phyloP scores from a whole-genome alignment of 805 yeast species.

The Saturnispora sanitii region DNA sequence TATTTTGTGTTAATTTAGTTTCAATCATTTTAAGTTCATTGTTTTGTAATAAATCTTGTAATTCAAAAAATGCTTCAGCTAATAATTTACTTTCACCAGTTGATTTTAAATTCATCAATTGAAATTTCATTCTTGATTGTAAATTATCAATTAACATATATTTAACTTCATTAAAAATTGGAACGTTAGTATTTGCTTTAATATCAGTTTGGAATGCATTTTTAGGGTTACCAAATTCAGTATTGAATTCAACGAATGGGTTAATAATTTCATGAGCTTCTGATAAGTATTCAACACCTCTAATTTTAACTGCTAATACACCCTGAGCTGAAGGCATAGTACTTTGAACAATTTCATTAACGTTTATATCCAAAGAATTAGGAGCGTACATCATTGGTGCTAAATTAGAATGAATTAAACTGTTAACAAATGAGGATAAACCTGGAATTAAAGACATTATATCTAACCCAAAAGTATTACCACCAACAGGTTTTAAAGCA shows the following conservation, averaged over 20 bases:
- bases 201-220: conserved; percentile 38
- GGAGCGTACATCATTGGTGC: conserved; percentile 80
- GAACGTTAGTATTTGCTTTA: conserved; percentile 45
- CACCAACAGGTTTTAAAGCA: conserved; percentile 78
- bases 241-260: conserved; percentile 33
- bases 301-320: conserved; percentile 52
- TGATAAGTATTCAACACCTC: conserved; percentile 42
- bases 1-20: conserved; percentile 37
- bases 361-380: conserved; percentile 65
- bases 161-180: conserved; percentile 59
- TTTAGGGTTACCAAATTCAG: conserved; percentile 28
- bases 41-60: conserved; percentile 51
- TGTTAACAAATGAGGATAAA: conserved; percentile 59
- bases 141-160: conserved; percentile 47
- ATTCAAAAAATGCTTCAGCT: conserved; percentile 43
- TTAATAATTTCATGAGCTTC: conserved; percentile 28
- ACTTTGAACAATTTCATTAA: conserved; percentile 58
- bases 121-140: conserved; percentile 46
- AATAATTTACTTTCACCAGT: conserved; percentile 46
- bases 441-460: conserved; percentile 81
- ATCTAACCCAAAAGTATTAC: conserved; percentile 80
- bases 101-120: conserved; percentile 41
- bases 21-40: conserved; percentile 34
- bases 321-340: conserved; percentile 62
- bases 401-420: conserved; percentile 56